Percentiles rank a stretch among this genome's conserved stretches.
Evolutionary conservation across 768 basidiomycete species (phyloP).

Genomic region (Rhizopogon salebrosus): DNA sequence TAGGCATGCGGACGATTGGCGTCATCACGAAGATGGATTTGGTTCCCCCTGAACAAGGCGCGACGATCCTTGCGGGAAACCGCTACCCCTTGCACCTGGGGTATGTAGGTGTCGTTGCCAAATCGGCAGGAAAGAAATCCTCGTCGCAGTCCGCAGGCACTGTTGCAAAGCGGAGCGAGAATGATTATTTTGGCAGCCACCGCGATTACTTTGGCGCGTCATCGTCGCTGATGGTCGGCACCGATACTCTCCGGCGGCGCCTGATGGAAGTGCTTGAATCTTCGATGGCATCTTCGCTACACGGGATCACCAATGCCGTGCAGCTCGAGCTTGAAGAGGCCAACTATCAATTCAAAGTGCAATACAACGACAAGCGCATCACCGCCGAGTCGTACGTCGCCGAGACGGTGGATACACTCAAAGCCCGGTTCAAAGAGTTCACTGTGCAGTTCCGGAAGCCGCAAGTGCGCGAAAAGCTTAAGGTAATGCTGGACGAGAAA

Average conservation of each 20-base stretch:
- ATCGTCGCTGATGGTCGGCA: conserved; percentile 81
- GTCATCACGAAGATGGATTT: conserved; percentile 99
- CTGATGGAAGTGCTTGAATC: conserved; percentile 98
- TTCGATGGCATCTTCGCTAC: conserved; percentile 93
- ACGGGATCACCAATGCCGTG: conserved; percentile 95
- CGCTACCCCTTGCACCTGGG: conserved; percentile 96
- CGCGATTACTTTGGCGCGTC: conserved; percentile 56
- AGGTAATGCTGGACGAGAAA: conserved; percentile 90
- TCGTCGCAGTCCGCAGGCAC: conserved; percentile 44
- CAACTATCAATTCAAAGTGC: conserved; percentile 98
- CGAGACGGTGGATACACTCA: conserved; percentile 91
- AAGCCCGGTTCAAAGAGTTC: conserved; percentile 82
- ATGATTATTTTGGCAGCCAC: conserved; percentile 63
- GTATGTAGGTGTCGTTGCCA: conserved; percentile 95
- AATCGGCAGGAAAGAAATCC: conserved; percentile 56
- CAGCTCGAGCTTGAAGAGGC: conserved; percentile 97
- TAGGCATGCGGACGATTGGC: conserved; percentile 93
- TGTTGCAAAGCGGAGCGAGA: conserved; percentile 52
- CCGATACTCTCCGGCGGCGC: conserved; percentile 80
- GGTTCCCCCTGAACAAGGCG: conserved; percentile 81
- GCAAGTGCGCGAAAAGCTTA: conserved; percentile 82
- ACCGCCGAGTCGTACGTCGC: conserved; percentile 97
- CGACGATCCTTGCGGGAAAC: conserved; percentile 76
- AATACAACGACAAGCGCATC: conserved; percentile 93
- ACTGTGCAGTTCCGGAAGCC: conserved; percentile 85